Evolutionary conservation across 192 early-diverging fungal species (phyloP), one percentile per base, ranked within the genome.

Genomic region (Chytriomyces sp.): DNA sequence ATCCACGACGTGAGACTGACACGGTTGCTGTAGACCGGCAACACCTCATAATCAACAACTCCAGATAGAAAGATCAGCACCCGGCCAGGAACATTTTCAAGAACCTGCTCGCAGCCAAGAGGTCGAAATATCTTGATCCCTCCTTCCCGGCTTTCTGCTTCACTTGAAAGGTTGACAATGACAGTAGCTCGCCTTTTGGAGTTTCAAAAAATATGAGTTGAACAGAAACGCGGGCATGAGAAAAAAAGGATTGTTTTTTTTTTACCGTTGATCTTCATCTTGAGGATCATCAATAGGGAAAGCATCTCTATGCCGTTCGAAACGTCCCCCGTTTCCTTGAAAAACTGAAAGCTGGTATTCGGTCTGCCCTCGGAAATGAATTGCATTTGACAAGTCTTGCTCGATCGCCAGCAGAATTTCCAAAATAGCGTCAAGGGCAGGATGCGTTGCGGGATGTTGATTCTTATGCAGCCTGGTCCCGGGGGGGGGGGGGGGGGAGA

Each of bases 121-220:
- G 84, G 85, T 60, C 84, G 83, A 76, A 83, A 86, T n/a, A 91
- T 68, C 59, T 83, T 78, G 20, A 91, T 75, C 62, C 87, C 86
- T 20, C 87, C 89, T 23, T n/a, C 35, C 35, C 23, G 35, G 75
- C 83, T 78, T 24, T 85, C 82, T n/a, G 66, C 61, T 8, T 81
- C 86, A 44, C 83, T 81, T 63, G 88, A 89, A 49, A 91, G 82
- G 67, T 89, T 89, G 3, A 84, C 76, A 59, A 91, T 87, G 47
- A 81, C 85, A 1, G 89, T 89, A 24, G 89, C 82, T 16, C 89
- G 83, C 13, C 66, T 67, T n/a, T n/a, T 64, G 11, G 13, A 35
- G 20, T 20, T 20, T 16, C 62, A 26, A n/a, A 59, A 20, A 5
- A 13, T 59, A n/a, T 59, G 16, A 59, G 57, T 59, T n/a, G 0